Conservation (phyloP, 768 basidiomycete genomes). For the Termitomyces sp. region DNA sequence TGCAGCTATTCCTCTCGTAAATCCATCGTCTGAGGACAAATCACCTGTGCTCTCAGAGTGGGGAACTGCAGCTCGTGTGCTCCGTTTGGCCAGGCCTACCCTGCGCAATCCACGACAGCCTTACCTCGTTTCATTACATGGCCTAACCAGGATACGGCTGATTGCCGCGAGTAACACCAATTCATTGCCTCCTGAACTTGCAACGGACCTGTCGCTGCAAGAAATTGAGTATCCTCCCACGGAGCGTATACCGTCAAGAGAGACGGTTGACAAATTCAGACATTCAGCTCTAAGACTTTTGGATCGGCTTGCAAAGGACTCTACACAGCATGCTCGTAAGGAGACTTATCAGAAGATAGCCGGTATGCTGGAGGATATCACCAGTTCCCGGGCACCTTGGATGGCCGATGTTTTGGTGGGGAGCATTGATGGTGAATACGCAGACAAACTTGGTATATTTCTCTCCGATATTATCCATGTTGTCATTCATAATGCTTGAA, state of each 20-base stretch:
- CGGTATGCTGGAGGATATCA: slow-evolving; percentile 69
- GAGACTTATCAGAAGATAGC: slow-evolving; percentile 71
- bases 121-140: slow-evolving; percentile 70
- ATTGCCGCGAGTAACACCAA: slow-evolving; percentile 31
- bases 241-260: slow-evolving; percentile 45
- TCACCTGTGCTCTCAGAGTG: slow-evolving; percentile 41
- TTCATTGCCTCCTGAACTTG: slow-evolving; percentile 25
- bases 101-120: slow-evolving; percentile 52
- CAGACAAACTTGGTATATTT: slow-evolving; percentile 66
- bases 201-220: slow-evolving; percentile 32
- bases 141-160: slow-evolving; percentile 64
- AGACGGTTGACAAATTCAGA: slow-evolving; percentile 66
- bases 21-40: slow-evolving; percentile 19
- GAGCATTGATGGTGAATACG: slow-evolving; percentile 60
- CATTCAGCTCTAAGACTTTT: slow-evolving; percentile 62
- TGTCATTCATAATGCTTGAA: background rate
- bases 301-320: slow-evolving; percentile 57
- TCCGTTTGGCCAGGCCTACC: slow-evolving; percentile 64
- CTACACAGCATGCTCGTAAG: slow-evolving; percentile 46
- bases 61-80: slow-evolving; percentile 70
- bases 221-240: slow-evolving; percentile 48
- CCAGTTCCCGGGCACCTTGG: slow-evolving; percentile 61
- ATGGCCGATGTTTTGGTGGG: slow-evolving; percentile 77
- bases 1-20: slow-evolving; percentile 59
- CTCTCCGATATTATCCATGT: background rate